Evolutionary conservation across 192 early-diverging fungal species (phyloP).

Genomic region (Entophlyctis luteolus): DNA sequence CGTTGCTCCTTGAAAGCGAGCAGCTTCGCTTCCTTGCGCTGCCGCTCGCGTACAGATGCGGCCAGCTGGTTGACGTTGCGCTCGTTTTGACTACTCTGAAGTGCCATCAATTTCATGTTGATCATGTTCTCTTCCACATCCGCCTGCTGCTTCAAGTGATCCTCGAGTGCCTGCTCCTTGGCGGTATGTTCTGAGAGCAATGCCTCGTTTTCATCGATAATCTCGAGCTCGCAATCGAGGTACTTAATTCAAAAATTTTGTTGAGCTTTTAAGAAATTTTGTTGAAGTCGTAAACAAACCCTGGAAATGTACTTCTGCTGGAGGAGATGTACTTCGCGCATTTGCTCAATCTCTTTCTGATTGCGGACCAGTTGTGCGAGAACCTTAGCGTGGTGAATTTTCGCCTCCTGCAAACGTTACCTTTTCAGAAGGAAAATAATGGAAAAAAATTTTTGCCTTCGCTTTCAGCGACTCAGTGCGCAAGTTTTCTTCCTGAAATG

Average conservation of each 20-base stretch:
- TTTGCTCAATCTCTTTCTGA: conserved; percentile 30
- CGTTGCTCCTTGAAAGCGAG: conserved; percentile 1
- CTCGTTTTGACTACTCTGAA: conserved; percentile 15
- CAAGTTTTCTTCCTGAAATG: conserved; percentile 16
- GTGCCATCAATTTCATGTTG: conserved; percentile 16
- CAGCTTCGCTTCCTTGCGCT: conserved; percentile 8
- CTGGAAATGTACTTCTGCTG: conserved; percentile 21
- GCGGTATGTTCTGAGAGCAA: conserved; percentile 24
- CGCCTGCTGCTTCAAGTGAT: conserved; percentile 20
- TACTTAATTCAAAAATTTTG: neutral
- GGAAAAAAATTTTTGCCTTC: neutral
- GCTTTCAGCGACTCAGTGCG: neutral
- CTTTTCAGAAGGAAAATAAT: neutral
- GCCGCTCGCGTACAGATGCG: neutral
- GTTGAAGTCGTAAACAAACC: neutral
- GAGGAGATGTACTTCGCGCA: conserved; percentile 27
- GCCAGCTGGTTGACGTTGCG: conserved; percentile 10
- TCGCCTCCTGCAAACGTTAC: conserved; percentile 5
- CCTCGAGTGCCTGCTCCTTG: conserved; percentile 28
- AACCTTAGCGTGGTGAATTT: conserved; percentile 22
- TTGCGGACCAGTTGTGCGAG: conserved; percentile 20
- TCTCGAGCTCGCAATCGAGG: conserved; percentile 26
- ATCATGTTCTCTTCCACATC: conserved; percentile 17
- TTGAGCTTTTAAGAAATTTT: neutral
- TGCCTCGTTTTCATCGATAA: conserved; percentile 27